These are phyloP conservation scores for Monilinia vaccinii-corymbosi DNA, from an alignment of 2,329 filamentous ascomycete species.

Conservation along the genomic window DNA sequence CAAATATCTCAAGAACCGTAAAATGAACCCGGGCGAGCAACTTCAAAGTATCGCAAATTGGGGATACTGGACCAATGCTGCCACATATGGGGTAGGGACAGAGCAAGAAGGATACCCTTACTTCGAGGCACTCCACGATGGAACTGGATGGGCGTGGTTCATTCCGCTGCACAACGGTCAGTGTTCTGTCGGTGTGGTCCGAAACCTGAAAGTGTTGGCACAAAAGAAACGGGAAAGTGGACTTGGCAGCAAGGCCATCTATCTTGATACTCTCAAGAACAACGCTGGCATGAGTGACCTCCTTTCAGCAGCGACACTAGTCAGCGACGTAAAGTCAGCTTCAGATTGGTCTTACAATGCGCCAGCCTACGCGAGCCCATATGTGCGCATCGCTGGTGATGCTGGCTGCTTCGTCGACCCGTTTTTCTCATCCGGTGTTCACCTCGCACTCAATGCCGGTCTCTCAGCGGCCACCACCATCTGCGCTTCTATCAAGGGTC, in stretches of 20 bases:
- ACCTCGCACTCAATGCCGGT: conserved; percentile 32
- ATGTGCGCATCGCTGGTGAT: conserved; percentile 31
- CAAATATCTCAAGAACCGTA: conserved; percentile 6
- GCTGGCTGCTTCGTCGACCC: conserved; percentile 34
- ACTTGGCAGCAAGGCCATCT: too few relatives aligned
- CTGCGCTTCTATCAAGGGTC: not conserved
- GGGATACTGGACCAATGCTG: conserved; percentile 1
- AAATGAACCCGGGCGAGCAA: not conserved
- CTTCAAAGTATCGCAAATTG: conserved; percentile 1
- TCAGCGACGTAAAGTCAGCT: not conserved
- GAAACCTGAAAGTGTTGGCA: not conserved
- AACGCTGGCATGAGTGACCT: too few relatives aligned
- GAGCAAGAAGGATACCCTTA: not conserved
- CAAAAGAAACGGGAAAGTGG: not conserved
- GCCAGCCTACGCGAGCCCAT: conserved; percentile 33
- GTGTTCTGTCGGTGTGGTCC: not conserved
- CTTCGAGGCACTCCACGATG: conserved; percentile 1
- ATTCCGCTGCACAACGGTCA: conserved; percentile 4
- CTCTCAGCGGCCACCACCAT: not conserved
- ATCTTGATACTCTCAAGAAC: too few relatives aligned
- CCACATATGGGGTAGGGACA: conserved; percentile 1
- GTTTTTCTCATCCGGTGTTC: conserved; percentile 33
- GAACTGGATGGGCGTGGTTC: conserved; percentile 7
- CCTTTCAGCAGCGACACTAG: not conserved
- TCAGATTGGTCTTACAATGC: conserved; percentile 35